Evolutionary conservation across 345 rosid species (phyloP), one percentile per base, ranked within the genome.

Genomic region (Lumnitzera racemosa): DNA sequence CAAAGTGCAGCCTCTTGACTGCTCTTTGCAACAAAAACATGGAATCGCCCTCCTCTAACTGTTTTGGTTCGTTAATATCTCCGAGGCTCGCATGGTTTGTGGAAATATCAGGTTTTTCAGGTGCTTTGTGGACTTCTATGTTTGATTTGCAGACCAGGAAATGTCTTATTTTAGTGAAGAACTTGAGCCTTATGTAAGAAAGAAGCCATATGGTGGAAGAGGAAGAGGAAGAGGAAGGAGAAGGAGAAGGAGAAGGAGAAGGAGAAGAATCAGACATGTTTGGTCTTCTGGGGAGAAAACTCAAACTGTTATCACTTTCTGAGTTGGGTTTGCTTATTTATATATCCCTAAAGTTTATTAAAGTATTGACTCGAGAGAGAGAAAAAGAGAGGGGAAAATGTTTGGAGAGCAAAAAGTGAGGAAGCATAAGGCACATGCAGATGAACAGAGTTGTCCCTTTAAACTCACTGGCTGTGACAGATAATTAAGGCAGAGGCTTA

Each of bases 1-100:
- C 99, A 11, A 94, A 94, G 72, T 82, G 89, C 75, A 94, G 82
- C 61, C 67, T 83, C 78, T 94, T 94, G 51, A 94, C 99, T 4
- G 95, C 78, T 68, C 68, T 94, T 43, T 84, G 97, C 55, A 94
- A 60, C 59, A 68, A 74, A 68, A 76, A 71, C 51, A 78, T 63
- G 51, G 64, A 76, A 43, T 75, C 75, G 47, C 70, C 79, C 43
- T 62, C 68, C 15, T 56, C 70, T 14, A 5, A 11, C 31, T 56
- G 65, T 43, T 47, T 36, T 13, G n/a, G 43, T 55, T 56, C 0
- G 12, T 43, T 27, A 15, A 51, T 36, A 36, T 36, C 43, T 36
- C 7, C 10, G 11, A 36, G 43, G 7, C 43, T 4, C 7, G 43
- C 9, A 1, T 36, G 43, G 43, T 36, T 36, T 36, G 43, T 36